Evolutionary conservation across 2,329 filamentous ascomycete genomes (phyloP), one percentile per base, ranked within the genome.

Genomic region (Aspergillus novofumigatus): DNA sequence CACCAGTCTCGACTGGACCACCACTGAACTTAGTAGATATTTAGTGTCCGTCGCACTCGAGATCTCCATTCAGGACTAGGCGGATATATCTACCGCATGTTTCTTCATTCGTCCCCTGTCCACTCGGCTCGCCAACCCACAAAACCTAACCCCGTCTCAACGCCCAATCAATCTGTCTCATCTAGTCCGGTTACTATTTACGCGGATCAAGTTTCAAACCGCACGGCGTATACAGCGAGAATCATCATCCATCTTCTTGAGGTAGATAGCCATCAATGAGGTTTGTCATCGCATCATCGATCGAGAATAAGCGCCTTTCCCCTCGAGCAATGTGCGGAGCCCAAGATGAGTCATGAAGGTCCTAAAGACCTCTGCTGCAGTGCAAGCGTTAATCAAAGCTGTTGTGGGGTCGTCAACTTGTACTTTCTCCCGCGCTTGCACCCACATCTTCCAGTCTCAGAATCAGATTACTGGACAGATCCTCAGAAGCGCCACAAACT

Each of bases 261-360:
- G 25, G 25, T 14, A 35, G 32, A 5, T 35, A 35, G 32, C 32
- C 32, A 7, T 35, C 32, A 6, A 17, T 5, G 32, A 35, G 17
- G 11, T 14, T 57, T 49, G 62, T 58, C 62, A 63, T 55, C 61
- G 60, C 63, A 62, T 63, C 59, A 58, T 23, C 41, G 26, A 42
- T 45, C 42, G 20, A 55, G 57, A 49, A 52, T 64, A 64, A 58
- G 59, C 60, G 60, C 62, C 53, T 42, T 52, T 25, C 17, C 28
- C 23, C 28, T 38, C 48, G 4, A 26, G 11, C 42, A 23, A 45
- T 45, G 42, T 45, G 9, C 7, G 42, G 42, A 41, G 45, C 42
- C 56, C 25, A 52, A 42, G 8, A 10, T 44, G 17, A 26, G 35
- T 35, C 52, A n/a, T 50, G 23, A 49, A 41, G 4, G 29, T 21